Evolutionary conservation across 192 early-diverging fungal species (phyloP).

Genomic region (Coemansia nantahalensis): DNA sequence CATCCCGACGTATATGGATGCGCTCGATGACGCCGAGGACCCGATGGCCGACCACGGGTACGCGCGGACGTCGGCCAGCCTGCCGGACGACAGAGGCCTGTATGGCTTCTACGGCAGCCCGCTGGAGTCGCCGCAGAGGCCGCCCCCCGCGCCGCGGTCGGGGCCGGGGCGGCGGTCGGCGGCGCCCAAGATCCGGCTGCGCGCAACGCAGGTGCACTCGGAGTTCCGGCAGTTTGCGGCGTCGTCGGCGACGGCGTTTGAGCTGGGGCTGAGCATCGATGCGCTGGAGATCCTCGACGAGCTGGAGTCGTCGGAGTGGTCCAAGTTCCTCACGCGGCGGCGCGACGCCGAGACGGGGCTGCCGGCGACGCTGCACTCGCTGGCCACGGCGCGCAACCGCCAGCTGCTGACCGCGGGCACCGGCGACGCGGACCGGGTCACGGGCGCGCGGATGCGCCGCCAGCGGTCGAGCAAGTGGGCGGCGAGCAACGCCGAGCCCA

Average conservation of each 20-base stretch:
- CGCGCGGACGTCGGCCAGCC: slow-evolving; percentile 28
- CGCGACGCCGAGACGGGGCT: slow-evolving; percentile 45
- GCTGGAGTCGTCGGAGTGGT: slow-evolving; percentile 53
- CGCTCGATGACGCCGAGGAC: slow-evolving; percentile 16
- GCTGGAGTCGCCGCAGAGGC: slow-evolving; percentile 17
- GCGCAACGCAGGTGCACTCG: slow-evolving; percentile 42
- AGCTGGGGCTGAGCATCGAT: slow-evolving; percentile 33
- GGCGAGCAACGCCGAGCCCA: slow-evolving; percentile 36
- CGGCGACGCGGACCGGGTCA: slow-evolving; percentile 40
- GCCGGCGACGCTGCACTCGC: slow-evolving; percentile 38
- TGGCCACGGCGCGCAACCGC: slow-evolving; percentile 44
- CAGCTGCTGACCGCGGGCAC: slow-evolving; percentile 45
- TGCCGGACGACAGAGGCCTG: slow-evolving; percentile 33
- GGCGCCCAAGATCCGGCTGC: slow-evolving; percentile 45
- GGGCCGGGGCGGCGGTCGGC: slow-evolving; percentile 25
- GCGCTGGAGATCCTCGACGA: slow-evolving; percentile 50
- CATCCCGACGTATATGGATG: slow-evolving; percentile 43
- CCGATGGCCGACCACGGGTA: background rate
- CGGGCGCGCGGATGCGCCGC: slow-evolving; percentile 28
- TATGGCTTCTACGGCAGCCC: slow-evolving; percentile 13
- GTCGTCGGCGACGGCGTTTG: slow-evolving; percentile 30
- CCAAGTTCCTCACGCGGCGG: slow-evolving; percentile 50
- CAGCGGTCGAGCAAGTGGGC: slow-evolving; percentile 44
- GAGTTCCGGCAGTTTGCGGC: slow-evolving; percentile 46
- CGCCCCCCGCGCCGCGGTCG: background rate